Conservation (phyloP, 2,329 filamentous ascomycete genomes). For the Penicillium sp. region DNA sequence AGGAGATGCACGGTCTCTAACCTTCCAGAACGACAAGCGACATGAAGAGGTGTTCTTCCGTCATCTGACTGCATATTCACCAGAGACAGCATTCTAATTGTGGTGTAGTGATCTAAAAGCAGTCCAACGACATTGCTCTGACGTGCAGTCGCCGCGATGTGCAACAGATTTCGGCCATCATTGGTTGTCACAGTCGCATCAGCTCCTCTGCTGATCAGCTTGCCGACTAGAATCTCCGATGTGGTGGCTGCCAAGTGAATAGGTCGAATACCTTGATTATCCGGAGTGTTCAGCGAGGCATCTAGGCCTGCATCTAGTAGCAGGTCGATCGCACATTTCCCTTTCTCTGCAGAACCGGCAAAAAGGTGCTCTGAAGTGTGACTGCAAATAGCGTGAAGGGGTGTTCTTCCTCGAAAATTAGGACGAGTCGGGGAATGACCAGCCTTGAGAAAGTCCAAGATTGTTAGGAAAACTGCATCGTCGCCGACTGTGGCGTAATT, state of each 20-base stretch:
- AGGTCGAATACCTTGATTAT: conserved; percentile 21
- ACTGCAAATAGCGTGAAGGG: conserved; percentile 8
- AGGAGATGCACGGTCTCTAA: conserved; percentile 22
- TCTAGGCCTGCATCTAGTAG: conserved; percentile 14
- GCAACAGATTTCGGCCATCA: conserved; percentile 25
- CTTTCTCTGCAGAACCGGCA: conserved; percentile 1
- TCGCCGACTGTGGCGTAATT: conserved; percentile 5
- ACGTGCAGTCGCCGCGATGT: conserved; percentile 22
- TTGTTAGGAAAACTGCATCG: too few species aligned
- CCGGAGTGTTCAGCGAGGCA: conserved; percentile 13
- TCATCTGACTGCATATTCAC: conserved; percentile 17
- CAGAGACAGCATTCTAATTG: background rate
- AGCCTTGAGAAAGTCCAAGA: too few species aligned
- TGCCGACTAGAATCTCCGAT: conserved; percentile 19
- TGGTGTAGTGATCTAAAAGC: conserved; percentile 18
- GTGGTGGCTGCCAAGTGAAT: conserved; percentile 24
- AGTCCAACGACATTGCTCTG: conserved; percentile 25
- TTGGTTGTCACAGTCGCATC: conserved; percentile 14
- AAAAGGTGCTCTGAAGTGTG: conserved; percentile 10
- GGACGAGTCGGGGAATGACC: too few species aligned
- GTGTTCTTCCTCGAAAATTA: too few species aligned
- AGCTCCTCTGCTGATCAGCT: conserved; percentile 22
- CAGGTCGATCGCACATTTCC: conserved; percentile 15
- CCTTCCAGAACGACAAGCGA: conserved; percentile 26
- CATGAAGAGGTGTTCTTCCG: conserved; percentile 24